A percentile compares a stretch with the other conserved stretches of the same genome.
Evolutionary conservation across 2,329 filamentous ascomycete genomes (phyloP).

Genomic region (Sclerotinia trifoliorum): DNA sequence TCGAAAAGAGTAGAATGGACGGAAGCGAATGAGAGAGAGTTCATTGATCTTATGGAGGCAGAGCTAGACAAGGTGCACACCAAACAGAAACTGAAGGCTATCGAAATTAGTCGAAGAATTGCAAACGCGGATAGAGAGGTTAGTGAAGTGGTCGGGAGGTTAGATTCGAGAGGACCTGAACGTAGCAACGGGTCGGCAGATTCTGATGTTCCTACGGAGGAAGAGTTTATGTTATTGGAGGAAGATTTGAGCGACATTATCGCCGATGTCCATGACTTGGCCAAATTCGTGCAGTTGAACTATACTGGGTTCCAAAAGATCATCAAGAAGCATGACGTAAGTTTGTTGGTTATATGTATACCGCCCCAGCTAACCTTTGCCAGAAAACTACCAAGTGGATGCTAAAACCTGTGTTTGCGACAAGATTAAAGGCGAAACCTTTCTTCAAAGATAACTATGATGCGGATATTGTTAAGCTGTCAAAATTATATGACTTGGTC

Average conservation of each 20-base stretch:
- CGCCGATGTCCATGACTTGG: conserved; percentile 94
- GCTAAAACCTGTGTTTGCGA: conserved; percentile 92
- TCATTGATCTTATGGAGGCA: conserved; percentile 80
- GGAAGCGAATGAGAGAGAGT: conserved; percentile 86
- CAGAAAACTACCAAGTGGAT: conserved; percentile 95
- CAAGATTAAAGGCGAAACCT: conserved; percentile 89
- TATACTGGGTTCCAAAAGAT: conserved; percentile 99
- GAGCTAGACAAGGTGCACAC: conserved; percentile 98
- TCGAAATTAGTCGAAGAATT: conserved; percentile 91
- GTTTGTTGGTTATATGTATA: conserved; percentile 39
- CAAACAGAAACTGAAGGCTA: conserved; percentile 95
- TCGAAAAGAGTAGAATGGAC: conserved; percentile 69
- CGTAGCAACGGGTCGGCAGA: conserved; percentile 35
- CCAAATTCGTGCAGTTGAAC: conserved; percentile 97
- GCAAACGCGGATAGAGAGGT: conserved; percentile 86
- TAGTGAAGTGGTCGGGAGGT: conserved; percentile 74
- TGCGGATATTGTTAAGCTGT: conserved; percentile 89
- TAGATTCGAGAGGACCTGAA: conserved; percentile 61
- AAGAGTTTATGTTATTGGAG: conserved; percentile 91
- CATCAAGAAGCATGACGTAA: conserved; percentile 97
- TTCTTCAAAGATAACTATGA: conserved; percentile 99
- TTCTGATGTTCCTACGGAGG: conserved; percentile 66
- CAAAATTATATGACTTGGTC: conserved; percentile 91
- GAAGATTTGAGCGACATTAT: conserved; percentile 97
- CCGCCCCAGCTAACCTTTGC: conserved; percentile 23